A percentile compares a stretch with the other conserved stretches of the same genome.
phyloP scores from a whole-genome alignment of 2,329 filamentous ascomycete species.

The Dactylellina haptotyla region DNA sequence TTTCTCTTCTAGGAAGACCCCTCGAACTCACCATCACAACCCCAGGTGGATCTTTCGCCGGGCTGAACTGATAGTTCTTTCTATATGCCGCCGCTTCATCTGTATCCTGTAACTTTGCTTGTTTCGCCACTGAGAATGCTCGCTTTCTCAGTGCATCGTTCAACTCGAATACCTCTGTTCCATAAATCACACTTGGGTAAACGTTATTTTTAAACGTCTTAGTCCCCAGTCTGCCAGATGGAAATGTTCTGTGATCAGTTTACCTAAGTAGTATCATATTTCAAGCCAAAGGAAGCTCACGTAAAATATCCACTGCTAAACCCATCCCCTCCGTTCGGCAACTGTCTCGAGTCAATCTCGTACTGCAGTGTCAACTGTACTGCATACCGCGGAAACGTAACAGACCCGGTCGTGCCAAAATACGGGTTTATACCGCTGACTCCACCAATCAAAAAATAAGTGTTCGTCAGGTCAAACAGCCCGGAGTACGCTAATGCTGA shows the following conservation, averaged over 20 bases:
- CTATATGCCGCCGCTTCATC: slow-evolving; percentile 67
- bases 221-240: slow-evolving; percentile 11
- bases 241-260: too few species aligned
- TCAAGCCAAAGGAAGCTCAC: background rate
- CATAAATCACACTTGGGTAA: slow-evolving; percentile 71
- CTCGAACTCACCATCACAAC: slow-evolving; percentile 9
- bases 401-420: slow-evolving; percentile 72
- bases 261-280: background rate
- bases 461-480: slow-evolving; percentile 71
- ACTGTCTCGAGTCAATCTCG: slow-evolving; percentile 76
- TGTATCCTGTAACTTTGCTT: slow-evolving; percentile 68
- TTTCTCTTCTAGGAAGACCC: background rate
- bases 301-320: slow-evolving; percentile 34
- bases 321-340: slow-evolving; percentile 64
- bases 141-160: slow-evolving; percentile 69
- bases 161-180: slow-evolving; percentile 76
- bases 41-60: slow-evolving; percentile 59
- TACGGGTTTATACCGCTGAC: slow-evolving; percentile 80
- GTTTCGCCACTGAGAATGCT: slow-evolving; percentile 66
- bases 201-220: slow-evolving; percentile 59
- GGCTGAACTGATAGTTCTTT: slow-evolving; percentile 64
- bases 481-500: slow-evolving; percentile 71
- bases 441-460: slow-evolving; percentile 77
- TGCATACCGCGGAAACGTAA: slow-evolving; percentile 75
- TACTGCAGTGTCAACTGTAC: slow-evolving; percentile 80